Evolutionary conservation across 225 moss, liverwort and hornwort species (phyloP).

Genomic region (Pseudisothecium myosuroides): DNA sequence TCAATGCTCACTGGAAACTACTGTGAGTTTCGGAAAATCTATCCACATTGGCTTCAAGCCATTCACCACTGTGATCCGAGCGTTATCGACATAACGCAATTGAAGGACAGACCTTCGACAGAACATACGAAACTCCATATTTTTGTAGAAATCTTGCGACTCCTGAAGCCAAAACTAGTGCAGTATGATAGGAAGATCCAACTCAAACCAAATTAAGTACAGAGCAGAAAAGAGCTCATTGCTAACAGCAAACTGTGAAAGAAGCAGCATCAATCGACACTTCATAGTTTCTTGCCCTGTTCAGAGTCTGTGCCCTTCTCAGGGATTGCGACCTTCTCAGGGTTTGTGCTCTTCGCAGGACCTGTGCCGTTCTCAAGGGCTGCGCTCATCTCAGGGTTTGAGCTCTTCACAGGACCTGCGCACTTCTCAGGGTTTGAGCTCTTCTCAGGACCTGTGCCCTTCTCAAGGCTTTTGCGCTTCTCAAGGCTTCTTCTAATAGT

Average conservation of each 20-base stretch:
- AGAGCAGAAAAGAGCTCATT: not conserved
- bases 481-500: not conserved
- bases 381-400: too few relatives aligned
- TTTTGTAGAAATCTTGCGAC: not conserved
- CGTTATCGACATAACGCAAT: not conserved
- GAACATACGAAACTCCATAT: not conserved
- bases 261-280: not conserved
- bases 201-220: not conserved
- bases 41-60: not conserved
- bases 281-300: not conserved
- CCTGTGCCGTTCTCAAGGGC: too few relatives aligned
- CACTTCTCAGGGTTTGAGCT: not conserved
- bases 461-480: not conserved
- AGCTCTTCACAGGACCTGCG: too few relatives aligned
- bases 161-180: not conserved
- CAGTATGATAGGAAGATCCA: not conserved
- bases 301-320: not conserved
- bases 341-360: too few relatives aligned
- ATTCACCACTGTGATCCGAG: not conserved
- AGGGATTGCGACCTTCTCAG: not conserved
- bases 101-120: not conserved
- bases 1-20: not conserved
- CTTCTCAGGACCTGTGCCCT: not conserved
- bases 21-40: not conserved
- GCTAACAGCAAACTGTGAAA: not conserved